Evolutionary conservation across 1,139 yeast species (phyloP).

Genomic region (Kodamaea derodonti): DNA sequence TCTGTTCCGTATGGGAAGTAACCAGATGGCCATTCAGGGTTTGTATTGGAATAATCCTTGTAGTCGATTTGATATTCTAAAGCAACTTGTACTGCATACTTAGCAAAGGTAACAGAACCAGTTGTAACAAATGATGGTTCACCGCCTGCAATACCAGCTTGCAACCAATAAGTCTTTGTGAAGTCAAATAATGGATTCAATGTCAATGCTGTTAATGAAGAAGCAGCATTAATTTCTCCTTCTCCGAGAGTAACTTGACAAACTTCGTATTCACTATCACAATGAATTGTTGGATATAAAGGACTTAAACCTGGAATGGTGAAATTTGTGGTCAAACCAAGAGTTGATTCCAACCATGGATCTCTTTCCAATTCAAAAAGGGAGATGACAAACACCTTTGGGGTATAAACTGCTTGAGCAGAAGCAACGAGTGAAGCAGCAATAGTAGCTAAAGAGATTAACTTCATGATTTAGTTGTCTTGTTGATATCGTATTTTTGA

Average conservation of each 20-base stretch:
- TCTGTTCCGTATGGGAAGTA: slow-evolving; percentile 56
- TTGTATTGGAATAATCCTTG: slow-evolving; percentile 42
- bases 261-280: slow-evolving; percentile 49
- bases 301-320: slow-evolving; percentile 67
- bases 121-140: slow-evolving; percentile 45
- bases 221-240: slow-evolving; percentile 67
- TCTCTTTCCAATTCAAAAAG: slow-evolving; percentile 55
- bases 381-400: slow-evolving; percentile 53
- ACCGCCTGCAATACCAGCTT: slow-evolving; percentile 69
- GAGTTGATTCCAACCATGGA: slow-evolving; percentile 43
- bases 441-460: slow-evolving; percentile 10
- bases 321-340: slow-evolving; percentile 39
- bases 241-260: slow-evolving; percentile 68
- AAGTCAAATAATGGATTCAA: slow-evolving; percentile 56
- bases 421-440: slow-evolving; percentile 17
- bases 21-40: slow-evolving; percentile 58
- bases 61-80: slow-evolving; percentile 54
- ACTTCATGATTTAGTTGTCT: slow-evolving; percentile 4
- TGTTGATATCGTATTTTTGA: too few relatives aligned
- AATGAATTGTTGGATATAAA: slow-evolving; percentile 52
- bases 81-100: slow-evolving; percentile 60
- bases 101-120: slow-evolving; percentile 61
- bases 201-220: slow-evolving; percentile 52
- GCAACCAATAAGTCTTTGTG: slow-evolving; percentile 54
- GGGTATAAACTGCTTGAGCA: slow-evolving; percentile 33